These are phyloP conservation scores for Magnusiomyces tetraspermus DNA, from an alignment of 1,139 yeast genomes.

Conservation along the genomic window DNA sequence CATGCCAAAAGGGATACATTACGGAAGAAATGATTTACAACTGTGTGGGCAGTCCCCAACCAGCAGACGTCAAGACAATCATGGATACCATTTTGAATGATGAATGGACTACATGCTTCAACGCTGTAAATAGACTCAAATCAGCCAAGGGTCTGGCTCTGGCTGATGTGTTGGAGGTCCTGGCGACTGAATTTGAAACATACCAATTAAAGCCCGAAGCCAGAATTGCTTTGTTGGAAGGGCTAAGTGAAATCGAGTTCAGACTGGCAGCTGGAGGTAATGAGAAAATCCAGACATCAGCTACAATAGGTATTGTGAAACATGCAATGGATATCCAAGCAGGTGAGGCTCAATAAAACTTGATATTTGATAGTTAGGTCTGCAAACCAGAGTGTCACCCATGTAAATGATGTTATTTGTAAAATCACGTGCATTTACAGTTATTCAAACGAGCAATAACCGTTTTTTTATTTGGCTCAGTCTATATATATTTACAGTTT, in stretches of 20 bases:
- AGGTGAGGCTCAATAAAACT: background rate
- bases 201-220: conserved; percentile 58
- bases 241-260: conserved; percentile 80
- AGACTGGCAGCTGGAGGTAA: conserved; percentile 88
- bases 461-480: too few species aligned
- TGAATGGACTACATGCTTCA: conserved; percentile 75
- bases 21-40: conserved; percentile 74
- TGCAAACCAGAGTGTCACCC: background rate
- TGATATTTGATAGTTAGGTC: background rate
- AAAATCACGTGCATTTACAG: too few species aligned
- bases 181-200: conserved; percentile 56
- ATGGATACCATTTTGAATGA: conserved; percentile 71
- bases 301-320: conserved; percentile 81
- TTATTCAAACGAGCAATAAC: too few species aligned
- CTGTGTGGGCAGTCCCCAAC: conserved; percentile 94
- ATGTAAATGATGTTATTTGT: too few species aligned
- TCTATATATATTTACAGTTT: too few species aligned
- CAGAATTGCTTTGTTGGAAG: conserved; percentile 53
- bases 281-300: conserved; percentile 82
- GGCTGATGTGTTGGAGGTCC: conserved; percentile 71
- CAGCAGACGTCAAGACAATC: conserved; percentile 67
- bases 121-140: conserved; percentile 56
- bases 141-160: conserved; percentile 76
- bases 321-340: conserved; percentile 37
- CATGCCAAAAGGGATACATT: conserved; percentile 40